phyloP scores from a whole-genome alignment of 2,329 filamentous ascomycete genomes.

The Aspergillus novoparasiticus region DNA sequence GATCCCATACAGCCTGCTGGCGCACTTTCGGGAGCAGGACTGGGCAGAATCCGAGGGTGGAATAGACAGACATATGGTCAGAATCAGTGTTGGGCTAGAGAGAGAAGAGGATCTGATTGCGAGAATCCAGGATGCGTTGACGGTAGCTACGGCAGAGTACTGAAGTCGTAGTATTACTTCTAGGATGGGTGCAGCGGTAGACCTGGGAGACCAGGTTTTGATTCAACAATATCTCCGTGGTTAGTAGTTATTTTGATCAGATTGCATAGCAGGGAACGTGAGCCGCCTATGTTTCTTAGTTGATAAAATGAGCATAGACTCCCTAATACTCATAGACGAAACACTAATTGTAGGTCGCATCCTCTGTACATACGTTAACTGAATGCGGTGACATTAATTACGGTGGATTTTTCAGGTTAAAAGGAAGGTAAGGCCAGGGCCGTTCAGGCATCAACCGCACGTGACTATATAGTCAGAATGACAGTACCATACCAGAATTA shows the following conservation, averaged over 20 bases:
- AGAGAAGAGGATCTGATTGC: conserved; percentile 9
- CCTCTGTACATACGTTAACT: background rate
- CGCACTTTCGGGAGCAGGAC: conserved; percentile 29
- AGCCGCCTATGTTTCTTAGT: background rate
- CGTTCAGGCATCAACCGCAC: background rate
- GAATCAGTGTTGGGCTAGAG: conserved; percentile 25
- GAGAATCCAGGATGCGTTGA: background rate
- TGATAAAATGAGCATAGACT: background rate
- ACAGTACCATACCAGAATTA: background rate
- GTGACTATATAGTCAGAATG: background rate
- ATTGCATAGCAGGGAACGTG: background rate
- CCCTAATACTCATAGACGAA: background rate
- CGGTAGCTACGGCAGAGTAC: background rate
- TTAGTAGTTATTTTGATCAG: background rate
- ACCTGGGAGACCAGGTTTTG: background rate
- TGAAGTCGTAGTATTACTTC: background rate
- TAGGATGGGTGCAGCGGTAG: background rate
- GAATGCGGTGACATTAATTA: background rate
- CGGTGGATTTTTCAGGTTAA: background rate
- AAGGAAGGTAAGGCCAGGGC: background rate
- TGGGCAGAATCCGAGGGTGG: conserved; percentile 30
- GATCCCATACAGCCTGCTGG: conserved; percentile 27
- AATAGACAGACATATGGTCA: conserved; percentile 25
- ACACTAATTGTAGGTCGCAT: background rate
- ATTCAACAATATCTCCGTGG: background rate